Evolutionary conservation across 768 basidiomycete genomes (phyloP).

Genomic region (Phaffia australis): DNA sequence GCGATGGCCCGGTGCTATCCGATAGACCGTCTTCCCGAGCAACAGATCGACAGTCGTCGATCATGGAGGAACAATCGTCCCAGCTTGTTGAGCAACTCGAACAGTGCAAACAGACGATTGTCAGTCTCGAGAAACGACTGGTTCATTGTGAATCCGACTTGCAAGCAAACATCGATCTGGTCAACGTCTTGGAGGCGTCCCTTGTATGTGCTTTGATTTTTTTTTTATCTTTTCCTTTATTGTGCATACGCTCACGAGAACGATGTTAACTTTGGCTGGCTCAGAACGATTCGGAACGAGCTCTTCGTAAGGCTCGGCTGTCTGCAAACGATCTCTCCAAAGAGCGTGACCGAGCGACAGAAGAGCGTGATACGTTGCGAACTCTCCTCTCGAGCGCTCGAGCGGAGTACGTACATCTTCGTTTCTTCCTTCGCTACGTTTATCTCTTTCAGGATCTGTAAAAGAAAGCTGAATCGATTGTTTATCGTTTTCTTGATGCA

Average conservation of each 20-base stretch:
- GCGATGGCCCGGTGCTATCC: background rate
- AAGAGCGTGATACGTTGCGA: conserved; percentile 19
- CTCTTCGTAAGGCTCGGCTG: conserved; percentile 22
- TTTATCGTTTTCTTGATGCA: too few species aligned
- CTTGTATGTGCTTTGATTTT: background rate
- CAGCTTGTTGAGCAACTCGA: conserved; percentile 59
- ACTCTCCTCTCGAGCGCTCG: conserved; percentile 14
- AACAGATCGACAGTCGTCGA: background rate
- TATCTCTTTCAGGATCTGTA: too few species aligned
- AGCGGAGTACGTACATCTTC: conserved; percentile 5
- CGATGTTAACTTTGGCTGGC: background rate
- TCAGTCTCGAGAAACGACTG: conserved; percentile 83
- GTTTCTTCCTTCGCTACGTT: too few species aligned
- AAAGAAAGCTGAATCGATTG: too few species aligned
- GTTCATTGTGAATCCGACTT: conserved; percentile 87
- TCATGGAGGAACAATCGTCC: conserved; percentile 39
- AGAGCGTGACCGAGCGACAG: conserved; percentile 19
- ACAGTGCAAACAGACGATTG: conserved; percentile 83
- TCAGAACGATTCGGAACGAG: conserved; percentile 25
- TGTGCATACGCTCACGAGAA: background rate
- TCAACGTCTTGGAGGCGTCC: conserved; percentile 21
- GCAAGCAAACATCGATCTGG: conserved; percentile 78
- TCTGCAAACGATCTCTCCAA: conserved; percentile 24
- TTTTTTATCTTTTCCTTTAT: background rate
- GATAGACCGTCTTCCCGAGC: background rate